A percentile compares a stretch with the other conserved stretches of the same genome.
phyloP scores from a whole-genome alignment of 2,329 filamentous ascomycete genomes.

The Arthrinium phaeospermum region DNA sequence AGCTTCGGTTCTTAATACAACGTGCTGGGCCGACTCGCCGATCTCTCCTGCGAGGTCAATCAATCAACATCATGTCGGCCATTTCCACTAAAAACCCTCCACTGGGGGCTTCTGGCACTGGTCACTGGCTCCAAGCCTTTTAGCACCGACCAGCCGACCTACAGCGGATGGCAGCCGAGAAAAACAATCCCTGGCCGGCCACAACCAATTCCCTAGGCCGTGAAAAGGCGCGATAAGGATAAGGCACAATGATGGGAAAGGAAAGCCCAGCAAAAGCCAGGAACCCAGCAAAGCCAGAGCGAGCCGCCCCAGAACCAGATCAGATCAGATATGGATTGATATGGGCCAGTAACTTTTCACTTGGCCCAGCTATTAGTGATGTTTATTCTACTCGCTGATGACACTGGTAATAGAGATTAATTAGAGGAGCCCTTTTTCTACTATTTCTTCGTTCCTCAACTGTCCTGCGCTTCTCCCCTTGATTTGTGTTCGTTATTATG shows the following conservation, averaged over 20 bases:
- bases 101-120: neutral
- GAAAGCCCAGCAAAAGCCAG: neutral
- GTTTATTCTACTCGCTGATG: constrained; percentile 9
- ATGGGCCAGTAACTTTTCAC: constrained; percentile 10
- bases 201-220: constrained; percentile 4
- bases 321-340: neutral
- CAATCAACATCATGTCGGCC: neutral
- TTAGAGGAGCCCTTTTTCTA: neutral
- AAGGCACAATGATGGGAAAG: constrained; percentile 1
- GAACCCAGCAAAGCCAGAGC: neutral
- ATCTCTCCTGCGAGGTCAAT: neutral
- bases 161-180: neutral
- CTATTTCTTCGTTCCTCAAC: neutral
- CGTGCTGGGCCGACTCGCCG: no score
- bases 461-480: neutral
- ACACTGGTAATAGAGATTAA: constrained; percentile 1
- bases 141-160: neutral
- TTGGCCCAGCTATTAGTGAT: constrained; percentile 13
- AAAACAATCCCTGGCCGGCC: neutral
- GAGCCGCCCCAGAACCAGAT: neutral
- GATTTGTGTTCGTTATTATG: constrained; percentile 1
- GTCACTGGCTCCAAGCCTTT: neutral
- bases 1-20: neutral
- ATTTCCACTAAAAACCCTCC: constrained; percentile 5
- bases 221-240: constrained; percentile 22